phyloP scores from a whole-genome alignment of 306 rosid genomes.

The Lupinus albus region DNA sequence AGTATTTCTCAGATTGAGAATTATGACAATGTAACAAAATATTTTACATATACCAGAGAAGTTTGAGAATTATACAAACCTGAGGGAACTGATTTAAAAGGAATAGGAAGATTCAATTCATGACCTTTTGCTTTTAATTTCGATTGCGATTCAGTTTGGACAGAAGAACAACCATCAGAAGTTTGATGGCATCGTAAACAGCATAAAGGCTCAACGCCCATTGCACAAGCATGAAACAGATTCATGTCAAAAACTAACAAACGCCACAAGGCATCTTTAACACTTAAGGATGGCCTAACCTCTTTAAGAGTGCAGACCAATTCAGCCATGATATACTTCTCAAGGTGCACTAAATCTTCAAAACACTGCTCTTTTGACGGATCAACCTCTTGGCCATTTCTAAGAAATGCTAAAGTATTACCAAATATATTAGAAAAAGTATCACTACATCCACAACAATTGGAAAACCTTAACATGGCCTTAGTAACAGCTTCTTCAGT shows the following conservation, averaged over 20 bases:
- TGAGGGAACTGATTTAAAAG: constrained; percentile 49
- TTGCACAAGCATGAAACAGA: constrained; percentile 85
- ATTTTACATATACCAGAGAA: too few species aligned
- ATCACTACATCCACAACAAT: constrained; percentile 86
- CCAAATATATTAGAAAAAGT: constrained; percentile 80
- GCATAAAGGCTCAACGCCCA: constrained; percentile 61
- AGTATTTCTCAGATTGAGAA: constrained; percentile 54
- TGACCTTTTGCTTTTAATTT: constrained; percentile 58
- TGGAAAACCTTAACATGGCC: constrained; percentile 80
- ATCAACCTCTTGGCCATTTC: constrained; percentile 75
- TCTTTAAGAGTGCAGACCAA: constrained; percentile 86
- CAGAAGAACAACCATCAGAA: constrained; percentile 49
- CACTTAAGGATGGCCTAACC: constrained; percentile 84
- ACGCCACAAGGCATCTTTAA: constrained; percentile 97
- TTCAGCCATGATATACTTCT: constrained; percentile 83
- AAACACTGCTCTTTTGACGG: constrained; percentile 74
- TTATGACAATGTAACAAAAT: constrained; percentile 17
- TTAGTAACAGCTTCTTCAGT: constrained; percentile 73
- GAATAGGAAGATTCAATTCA: constrained; percentile 59
- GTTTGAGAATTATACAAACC: constrained; percentile 52
- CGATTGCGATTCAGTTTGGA: constrained; percentile 50
- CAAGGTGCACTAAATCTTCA: constrained; percentile 80
- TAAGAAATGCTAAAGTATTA: constrained; percentile 69
- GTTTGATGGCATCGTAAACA: constrained; percentile 49
- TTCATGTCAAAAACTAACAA: constrained; percentile 85